A percentile compares a stretch with the other conserved stretches of the same genome.
These are phyloP conservation scores for Talaromyces piceae DNA, from an alignment of 2,329 filamentous ascomycete genomes.

Conservation along the genomic window DNA sequence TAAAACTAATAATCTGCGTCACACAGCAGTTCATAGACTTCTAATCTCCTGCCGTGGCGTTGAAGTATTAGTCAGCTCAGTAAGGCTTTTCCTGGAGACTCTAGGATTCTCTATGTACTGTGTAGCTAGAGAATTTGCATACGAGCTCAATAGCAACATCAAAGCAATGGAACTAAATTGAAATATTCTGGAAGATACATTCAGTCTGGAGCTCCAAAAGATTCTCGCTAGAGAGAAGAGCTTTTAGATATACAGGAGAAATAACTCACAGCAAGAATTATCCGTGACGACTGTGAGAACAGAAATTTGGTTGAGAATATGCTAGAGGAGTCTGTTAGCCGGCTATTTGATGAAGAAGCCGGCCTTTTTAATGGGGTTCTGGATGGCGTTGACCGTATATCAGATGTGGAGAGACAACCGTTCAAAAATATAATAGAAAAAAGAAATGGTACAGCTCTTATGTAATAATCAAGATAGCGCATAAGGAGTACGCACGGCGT, in stretches of 20 bases:
- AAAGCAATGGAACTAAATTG: conserved; percentile 19
- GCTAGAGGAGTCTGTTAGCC: conserved; percentile 21
- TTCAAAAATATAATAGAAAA: too few relatives aligned
- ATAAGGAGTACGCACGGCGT: too few relatives aligned
- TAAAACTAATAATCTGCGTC: conserved; percentile 20
- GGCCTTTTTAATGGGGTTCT: not conserved
- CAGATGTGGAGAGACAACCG: not conserved
- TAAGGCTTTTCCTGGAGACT: conserved; percentile 19
- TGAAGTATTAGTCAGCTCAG: conserved; percentile 22
- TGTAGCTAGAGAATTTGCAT: conserved; percentile 21
- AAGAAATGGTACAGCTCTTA: too few relatives aligned
- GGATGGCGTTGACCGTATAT: not conserved
- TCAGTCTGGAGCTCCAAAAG: conserved; percentile 20
- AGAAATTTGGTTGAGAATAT: conserved; percentile 22
- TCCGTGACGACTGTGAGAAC: conserved; percentile 23
- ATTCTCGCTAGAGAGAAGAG: conserved; percentile 29
- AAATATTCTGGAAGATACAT: conserved; percentile 24
- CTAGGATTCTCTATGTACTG: conserved; percentile 24
- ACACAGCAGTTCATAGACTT: conserved; percentile 28
- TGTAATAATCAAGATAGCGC: too few relatives aligned
- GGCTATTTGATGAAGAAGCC: conserved; percentile 1
- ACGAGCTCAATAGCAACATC: conserved; percentile 22
- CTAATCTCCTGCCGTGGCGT: conserved; percentile 20
- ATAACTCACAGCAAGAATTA: conserved; percentile 18
- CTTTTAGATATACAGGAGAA: conserved; percentile 25